Percentiles rank a stretch among this genome's conserved stretches.
These are phyloP conservation scores for Gossypium davidsonii DNA, from an alignment of 441 rosid genomes.

Conservation along the genomic window DNA sequence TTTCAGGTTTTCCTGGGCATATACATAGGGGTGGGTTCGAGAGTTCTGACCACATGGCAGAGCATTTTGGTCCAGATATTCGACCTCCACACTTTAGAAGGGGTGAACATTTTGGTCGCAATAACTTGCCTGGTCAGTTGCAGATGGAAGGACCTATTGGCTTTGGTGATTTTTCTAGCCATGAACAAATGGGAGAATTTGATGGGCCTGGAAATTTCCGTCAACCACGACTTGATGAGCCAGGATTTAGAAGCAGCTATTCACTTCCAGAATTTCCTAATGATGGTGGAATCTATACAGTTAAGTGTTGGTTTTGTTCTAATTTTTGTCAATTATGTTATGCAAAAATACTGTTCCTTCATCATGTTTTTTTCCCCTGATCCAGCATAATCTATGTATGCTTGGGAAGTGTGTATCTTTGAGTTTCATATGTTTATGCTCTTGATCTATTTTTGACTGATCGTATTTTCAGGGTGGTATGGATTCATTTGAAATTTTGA, in stretches of 20 bases:
- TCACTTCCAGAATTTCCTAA: constrained; percentile 36
- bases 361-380: neutral
- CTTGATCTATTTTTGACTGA: constrained; percentile 11
- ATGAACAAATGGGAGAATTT: constrained; percentile 36
- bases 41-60: constrained; percentile 37
- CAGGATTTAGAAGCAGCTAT: constrained; percentile 56
- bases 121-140: constrained; percentile 29
- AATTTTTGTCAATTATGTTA: neutral
- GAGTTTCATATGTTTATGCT: constrained; percentile 4
- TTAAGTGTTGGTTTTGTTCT: constrained; percentile 26
- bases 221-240: constrained; percentile 45
- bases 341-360: neutral
- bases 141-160: constrained; percentile 37
- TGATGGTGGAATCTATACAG: constrained; percentile 42
- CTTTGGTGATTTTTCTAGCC: constrained; percentile 42
- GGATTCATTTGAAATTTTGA: constrained; percentile 44
- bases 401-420: neutral
- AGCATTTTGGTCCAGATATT: constrained; percentile 30
- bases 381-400: neutral
- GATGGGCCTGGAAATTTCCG: constrained; percentile 31
- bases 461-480: constrained; percentile 36
- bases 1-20: constrained; percentile 36
- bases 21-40: constrained; percentile 53
- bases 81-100: constrained; percentile 40
- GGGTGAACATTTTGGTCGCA: constrained; percentile 49